These are phyloP conservation scores for Blastosporella zonata DNA, from an alignment of 1,284 basidiomycete species.

Conservation along the genomic window DNA sequence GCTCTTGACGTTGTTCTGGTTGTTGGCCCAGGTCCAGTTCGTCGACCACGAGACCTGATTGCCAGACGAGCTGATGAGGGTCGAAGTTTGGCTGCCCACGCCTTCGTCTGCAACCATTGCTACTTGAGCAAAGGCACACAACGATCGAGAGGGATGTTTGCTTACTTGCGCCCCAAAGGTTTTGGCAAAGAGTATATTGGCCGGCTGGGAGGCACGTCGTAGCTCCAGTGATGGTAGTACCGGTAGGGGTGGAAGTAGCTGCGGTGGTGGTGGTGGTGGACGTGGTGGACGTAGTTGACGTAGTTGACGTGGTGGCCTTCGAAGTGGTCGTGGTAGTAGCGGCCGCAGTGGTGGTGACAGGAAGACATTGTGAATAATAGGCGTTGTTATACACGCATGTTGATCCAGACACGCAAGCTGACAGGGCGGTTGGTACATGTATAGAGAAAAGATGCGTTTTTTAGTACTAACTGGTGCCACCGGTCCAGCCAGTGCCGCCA, in stretches of 20 bases:
- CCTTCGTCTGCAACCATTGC: conserved; percentile 25
- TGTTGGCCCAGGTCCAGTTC: conserved; percentile 53
- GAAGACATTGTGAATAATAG: conserved; percentile 40
- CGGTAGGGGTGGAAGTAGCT: conserved; percentile 24
- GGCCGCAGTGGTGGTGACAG: conserved; percentile 26
- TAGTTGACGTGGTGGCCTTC: neutral
- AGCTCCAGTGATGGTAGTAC: conserved; percentile 45
- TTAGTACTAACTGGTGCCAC: conserved; percentile 20
- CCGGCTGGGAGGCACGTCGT: conserved; percentile 43
- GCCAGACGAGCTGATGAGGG: conserved; percentile 39
- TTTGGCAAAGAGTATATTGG: conserved; percentile 51
- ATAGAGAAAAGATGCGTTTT: neutral
- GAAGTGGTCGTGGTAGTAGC: conserved; percentile 22
- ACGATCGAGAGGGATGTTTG: neutral
- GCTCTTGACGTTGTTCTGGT: conserved; percentile 52
- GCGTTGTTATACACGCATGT: conserved; percentile 24
- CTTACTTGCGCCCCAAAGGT: conserved; percentile 51
- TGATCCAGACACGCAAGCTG: conserved; percentile 29
- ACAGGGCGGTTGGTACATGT: neutral
- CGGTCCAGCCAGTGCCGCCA: conserved; percentile 20
- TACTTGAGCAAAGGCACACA: neutral
- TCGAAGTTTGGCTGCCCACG: conserved; percentile 49
- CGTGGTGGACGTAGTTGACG: conserved; percentile 7
- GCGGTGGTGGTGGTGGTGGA: conserved; percentile 25
- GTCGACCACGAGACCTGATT: conserved; percentile 51